Conservation (phyloP, 306 rosid species). For the Corylus americana region DNA sequence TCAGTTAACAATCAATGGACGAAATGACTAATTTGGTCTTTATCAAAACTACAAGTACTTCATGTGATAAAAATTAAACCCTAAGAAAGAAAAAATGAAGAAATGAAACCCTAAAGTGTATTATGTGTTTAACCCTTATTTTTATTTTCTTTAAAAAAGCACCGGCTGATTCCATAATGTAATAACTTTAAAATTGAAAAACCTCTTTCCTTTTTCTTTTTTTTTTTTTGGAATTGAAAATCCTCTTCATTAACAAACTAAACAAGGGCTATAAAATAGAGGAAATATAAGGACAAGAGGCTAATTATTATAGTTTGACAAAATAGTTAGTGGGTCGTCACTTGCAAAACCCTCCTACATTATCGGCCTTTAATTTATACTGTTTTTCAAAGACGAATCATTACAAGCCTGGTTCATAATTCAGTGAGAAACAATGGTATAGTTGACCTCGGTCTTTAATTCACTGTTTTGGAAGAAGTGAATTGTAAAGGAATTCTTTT, state of each 20-base stretch:
- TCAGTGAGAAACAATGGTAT: neutral
- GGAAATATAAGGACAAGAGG: neutral
- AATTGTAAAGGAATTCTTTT: neutral
- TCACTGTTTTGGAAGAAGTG: neutral
- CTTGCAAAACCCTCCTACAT: neutral
- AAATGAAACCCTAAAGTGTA: no score
- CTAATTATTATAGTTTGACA: neutral
- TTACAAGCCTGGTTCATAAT: neutral
- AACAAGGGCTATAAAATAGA: neutral
- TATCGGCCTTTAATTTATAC: neutral
- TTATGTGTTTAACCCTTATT: no score
- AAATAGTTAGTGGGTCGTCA: neutral
- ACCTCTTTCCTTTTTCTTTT: no score
- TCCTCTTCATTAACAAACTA: neutral
- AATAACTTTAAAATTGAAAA: no score
- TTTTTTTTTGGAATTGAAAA: neutral
- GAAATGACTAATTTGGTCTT: no score
- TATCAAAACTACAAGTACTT: no score
- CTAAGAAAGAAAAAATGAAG: no score
- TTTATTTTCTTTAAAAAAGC: no score
- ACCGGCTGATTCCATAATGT: no score
- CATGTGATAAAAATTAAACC: no score
- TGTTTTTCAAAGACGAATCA: constrained; percentile 1
- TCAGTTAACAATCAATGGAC: no score
- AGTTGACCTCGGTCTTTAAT: neutral